Evolutionary conservation across 305 asterid species (phyloP).

Genomic region (Fraxinus platypoda): DNA sequence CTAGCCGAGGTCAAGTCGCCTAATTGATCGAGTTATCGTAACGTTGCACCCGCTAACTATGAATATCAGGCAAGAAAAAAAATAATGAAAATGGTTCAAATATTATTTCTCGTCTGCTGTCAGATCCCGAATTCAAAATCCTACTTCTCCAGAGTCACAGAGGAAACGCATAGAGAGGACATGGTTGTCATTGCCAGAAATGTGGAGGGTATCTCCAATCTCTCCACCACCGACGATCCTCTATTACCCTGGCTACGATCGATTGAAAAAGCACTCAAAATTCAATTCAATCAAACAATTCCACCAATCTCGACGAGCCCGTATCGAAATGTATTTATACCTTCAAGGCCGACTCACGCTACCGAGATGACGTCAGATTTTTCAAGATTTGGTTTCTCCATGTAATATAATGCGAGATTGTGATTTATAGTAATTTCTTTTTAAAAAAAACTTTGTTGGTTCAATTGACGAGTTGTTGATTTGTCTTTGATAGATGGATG

Average conservation of each 20-base stretch:
- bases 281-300: constrained; percentile 25
- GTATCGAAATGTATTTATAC: constrained; percentile 46
- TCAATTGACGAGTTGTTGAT: constrained; percentile 3
- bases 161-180: constrained; percentile 16
- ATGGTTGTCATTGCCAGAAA: constrained; percentile 49
- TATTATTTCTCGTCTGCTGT: constrained; percentile 30
- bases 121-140: constrained; percentile 28
- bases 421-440: not conserved
- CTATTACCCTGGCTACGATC: constrained; percentile 71
- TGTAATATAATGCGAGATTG: constrained; percentile 36
- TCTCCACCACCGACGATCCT: constrained; percentile 51
- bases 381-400: constrained; percentile 90
- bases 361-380: constrained; percentile 74
- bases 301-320: constrained; percentile 41
- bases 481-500: constrained; percentile 63
- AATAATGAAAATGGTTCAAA: not conserved
- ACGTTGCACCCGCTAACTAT: no score
- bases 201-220: constrained; percentile 23
- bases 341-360: constrained; percentile 67
- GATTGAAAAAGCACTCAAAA: constrained; percentile 39
- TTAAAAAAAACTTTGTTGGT: not conserved
- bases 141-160: constrained; percentile 16
- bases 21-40: no score
- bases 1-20: not conserved
- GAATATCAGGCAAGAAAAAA: not conserved